phyloP scores from a whole-genome alignment of 495 filamentous ascomycete genomes.

The Podospora australis region DNA sequence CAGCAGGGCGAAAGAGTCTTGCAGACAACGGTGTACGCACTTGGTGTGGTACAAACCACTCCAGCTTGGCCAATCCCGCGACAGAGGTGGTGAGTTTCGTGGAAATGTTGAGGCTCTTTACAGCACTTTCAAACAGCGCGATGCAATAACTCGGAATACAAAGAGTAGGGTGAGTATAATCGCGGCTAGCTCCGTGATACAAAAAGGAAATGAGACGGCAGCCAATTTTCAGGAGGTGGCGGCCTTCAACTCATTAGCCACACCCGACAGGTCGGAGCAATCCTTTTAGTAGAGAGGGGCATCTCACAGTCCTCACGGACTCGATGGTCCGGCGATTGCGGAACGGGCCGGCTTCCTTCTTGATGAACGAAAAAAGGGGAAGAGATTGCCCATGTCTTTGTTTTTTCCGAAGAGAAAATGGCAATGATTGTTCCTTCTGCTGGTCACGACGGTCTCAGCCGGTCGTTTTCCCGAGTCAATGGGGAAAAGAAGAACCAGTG shows the following conservation, averaged over 20 bases:
- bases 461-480: not conserved
- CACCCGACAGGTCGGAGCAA: not conserved
- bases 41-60: too few relatives aligned
- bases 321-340: not conserved
- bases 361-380: not conserved
- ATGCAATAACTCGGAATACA: too few relatives aligned
- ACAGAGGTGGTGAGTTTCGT: too few relatives aligned
- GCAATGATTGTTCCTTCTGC: not conserved
- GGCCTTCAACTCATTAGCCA: too few relatives aligned
- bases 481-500: not conserved
- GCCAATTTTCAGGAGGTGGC: not conserved
- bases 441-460: not conserved
- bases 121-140: too few relatives aligned
- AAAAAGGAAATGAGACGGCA: not conserved
- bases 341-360: not conserved
- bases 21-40: too few relatives aligned
- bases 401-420: not conserved
- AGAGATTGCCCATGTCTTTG: not conserved
- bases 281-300: not conserved
- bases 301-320: not conserved
- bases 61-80: too few relatives aligned
- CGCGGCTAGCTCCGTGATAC: too few relatives aligned
- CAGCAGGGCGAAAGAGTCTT: too few relatives aligned
- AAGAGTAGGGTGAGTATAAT: too few relatives aligned
- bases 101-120: too few relatives aligned